A percentile compares a stretch with the other conserved stretches of the same genome.
phyloP scores from a whole-genome alignment of 352 stramenopile genomes.

The Pythium folliculosum region DNA sequence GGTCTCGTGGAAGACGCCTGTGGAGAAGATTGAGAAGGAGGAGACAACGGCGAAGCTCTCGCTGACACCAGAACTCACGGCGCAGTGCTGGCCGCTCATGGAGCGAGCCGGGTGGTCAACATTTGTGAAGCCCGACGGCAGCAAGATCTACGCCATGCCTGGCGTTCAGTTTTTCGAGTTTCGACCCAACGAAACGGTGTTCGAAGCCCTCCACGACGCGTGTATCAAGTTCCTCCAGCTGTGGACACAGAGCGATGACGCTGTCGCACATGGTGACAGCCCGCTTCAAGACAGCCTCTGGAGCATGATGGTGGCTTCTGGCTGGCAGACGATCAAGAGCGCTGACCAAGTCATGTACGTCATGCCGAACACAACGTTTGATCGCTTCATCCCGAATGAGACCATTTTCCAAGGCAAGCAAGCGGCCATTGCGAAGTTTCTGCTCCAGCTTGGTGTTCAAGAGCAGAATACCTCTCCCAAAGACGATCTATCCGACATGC shows the following conservation, averaged over 20 bases:
- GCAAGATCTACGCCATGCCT: conserved; percentile 71
- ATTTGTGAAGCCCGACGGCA: conserved; percentile 51
- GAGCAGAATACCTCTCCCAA: neutral
- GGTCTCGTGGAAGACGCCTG: neutral
- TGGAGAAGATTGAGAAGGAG: neutral
- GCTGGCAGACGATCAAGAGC: conserved; percentile 61
- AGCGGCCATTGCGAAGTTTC: conserved; percentile 60
- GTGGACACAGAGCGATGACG: conserved; percentile 29
- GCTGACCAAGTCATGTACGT: conserved; percentile 60
- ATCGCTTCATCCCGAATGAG: conserved; percentile 68
- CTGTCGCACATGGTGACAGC: conserved; percentile 15
- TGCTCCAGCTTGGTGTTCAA: conserved; percentile 22
- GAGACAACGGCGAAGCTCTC: neutral
- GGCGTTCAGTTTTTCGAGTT: conserved; percentile 70
- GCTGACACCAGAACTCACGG: conserved; percentile 31
- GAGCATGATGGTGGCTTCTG: conserved; percentile 47
- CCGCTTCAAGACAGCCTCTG: conserved; percentile 59
- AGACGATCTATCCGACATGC: neutral
- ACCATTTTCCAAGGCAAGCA: conserved; percentile 74
- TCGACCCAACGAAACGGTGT: conserved; percentile 73
- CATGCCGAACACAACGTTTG: conserved; percentile 65
- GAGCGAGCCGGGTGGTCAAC: conserved; percentile 57
- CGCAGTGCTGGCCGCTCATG: conserved; percentile 65
- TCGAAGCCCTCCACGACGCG: conserved; percentile 66
- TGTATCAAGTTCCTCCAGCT: conserved; percentile 49